Base-by-base conservation (phyloP, 2,329 filamentous ascomycete species). In the Lojkania enalia region DNA sequence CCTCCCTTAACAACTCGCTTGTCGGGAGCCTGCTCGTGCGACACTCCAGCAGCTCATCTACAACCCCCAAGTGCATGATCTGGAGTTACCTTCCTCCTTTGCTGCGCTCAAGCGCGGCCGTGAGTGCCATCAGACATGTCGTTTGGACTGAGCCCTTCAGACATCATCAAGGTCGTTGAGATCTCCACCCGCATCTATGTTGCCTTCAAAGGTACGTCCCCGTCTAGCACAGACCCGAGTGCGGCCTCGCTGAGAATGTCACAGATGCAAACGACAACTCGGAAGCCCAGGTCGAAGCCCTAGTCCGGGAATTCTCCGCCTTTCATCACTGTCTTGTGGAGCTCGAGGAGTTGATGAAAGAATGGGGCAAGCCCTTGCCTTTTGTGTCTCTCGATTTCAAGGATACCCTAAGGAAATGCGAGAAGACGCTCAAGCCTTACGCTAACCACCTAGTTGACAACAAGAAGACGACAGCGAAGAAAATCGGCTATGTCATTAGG, bases 241-340 rank as follows among this genome's bases (percentile, higher is more conserved):
- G 12, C 25, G 3, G 21, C 30, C 31, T 12, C 41, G 29, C 48
- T 63, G 14, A 64, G 31, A 19, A 11, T 11, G 11, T 9, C 20
- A 6, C 25, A 65, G 64, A 65, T 63, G 61, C 64, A 14, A 66
- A 67, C 39, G 61, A 66, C 27, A 66, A 63, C 39, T 66, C 62
- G 0, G 60, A 64, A 43, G 55, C 57, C 12, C 64, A 67, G 39
- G 64, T 67, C n/a, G 48, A 54, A 25, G 58, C 46, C 13, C 57
- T 67, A 29, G 57, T 67, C 19, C 58, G 58, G 30, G 61, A 66
- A 32, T 65, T 64, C 27, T 52, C 53, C 2, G 47, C 51, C n/a
- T 67, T 67, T 39, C 59, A 64, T 31, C 48, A 51, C 29, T 66
- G 61, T 30, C 52, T 67, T 13, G 35, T 53, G 2, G 44, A 66